These are phyloP conservation scores for Boletus subcaerulescens DNA, from an alignment of 768 basidiomycete species.

Conservation along the genomic window DNA sequence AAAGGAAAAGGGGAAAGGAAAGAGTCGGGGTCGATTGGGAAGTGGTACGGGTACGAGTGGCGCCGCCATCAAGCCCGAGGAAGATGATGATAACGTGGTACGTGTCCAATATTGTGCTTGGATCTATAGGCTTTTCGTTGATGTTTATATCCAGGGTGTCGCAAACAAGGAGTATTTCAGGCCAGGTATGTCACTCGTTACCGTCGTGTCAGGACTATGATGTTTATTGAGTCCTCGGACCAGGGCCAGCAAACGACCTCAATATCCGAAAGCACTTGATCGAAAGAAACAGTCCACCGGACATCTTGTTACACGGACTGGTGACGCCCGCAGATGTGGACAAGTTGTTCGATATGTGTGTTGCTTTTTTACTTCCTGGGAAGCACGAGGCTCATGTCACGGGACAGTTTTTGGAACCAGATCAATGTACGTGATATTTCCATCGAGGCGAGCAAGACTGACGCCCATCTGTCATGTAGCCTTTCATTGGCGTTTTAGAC, in stretches of 20 bases:
- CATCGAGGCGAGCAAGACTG: not conserved
- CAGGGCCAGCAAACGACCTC: constrained; percentile 72
- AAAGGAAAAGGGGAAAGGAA: constrained; percentile 38
- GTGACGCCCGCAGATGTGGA: constrained; percentile 78
- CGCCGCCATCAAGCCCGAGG: constrained; percentile 31
- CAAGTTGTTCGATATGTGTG: constrained; percentile 80
- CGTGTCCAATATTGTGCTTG: constrained; percentile 11
- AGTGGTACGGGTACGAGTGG: constrained; percentile 8
- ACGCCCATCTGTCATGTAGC: constrained; percentile 25
- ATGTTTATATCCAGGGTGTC: constrained; percentile 52
- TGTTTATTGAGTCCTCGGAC: not conserved
- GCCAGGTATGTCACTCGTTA: constrained; percentile 48
- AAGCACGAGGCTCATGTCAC: not conserved
- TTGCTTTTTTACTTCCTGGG: constrained; percentile 1
- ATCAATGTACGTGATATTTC: constrained; percentile 54
- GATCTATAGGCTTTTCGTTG: constrained; percentile 4
- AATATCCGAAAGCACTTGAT: constrained; percentile 67
- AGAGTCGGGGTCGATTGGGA: constrained; percentile 35
- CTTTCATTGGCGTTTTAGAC: constrained; percentile 75
- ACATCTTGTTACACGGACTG: constrained; percentile 77
- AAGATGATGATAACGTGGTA: constrained; percentile 66
- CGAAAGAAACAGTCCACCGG: constrained; percentile 76
- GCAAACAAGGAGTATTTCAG: constrained; percentile 79
- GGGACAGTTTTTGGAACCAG: constrained; percentile 61
- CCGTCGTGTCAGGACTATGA: not conserved